Percentiles rank a stretch among this genome's conserved stretches.
phyloP scores from a whole-genome alignment of 1,284 basidiomycete genomes.

The Peniophora sp. region DNA sequence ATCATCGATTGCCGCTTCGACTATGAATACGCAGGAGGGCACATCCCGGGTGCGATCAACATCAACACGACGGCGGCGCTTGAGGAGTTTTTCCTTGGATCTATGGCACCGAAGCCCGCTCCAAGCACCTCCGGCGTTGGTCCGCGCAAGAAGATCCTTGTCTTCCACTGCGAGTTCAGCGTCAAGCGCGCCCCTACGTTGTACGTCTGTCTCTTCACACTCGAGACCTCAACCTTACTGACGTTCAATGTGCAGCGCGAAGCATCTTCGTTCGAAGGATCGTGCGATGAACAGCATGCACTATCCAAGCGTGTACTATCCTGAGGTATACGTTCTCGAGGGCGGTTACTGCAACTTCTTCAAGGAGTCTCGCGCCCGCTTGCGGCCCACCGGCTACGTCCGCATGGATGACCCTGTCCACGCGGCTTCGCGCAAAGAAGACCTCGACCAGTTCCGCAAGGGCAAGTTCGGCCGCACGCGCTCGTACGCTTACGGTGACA shows the following conservation, averaged over 20 bases:
- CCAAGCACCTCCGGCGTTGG: conserved; percentile 79
- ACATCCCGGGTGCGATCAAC: conserved; percentile 89
- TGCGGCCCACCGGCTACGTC: conserved; percentile 80
- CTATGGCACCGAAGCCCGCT: conserved; percentile 48
- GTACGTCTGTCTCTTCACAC: too few relatives aligned
- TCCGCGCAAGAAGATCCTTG: conserved; percentile 72
- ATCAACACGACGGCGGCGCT: conserved; percentile 80
- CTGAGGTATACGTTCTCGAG: conserved; percentile 94
- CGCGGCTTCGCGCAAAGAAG: conserved; percentile 70
- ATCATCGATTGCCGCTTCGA: conserved; percentile 97
- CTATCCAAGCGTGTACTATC: conserved; percentile 93
- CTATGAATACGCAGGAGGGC: conserved; percentile 93
- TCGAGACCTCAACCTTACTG: too few relatives aligned
- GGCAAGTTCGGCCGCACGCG: conserved; percentile 79
- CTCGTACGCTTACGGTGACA: conserved; percentile 84
- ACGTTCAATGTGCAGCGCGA: conserved; percentile 80
- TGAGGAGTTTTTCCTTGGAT: conserved; percentile 73
- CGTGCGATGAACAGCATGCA: conserved; percentile 79
- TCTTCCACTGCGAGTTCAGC: conserved; percentile 99
- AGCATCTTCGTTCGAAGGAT: conserved; percentile 87
- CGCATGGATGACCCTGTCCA: conserved; percentile 92
- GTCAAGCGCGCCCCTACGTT: conserved; percentile 93
- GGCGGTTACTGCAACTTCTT: conserved; percentile 93
- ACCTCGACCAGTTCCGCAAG: conserved; percentile 89
- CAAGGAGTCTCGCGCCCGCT: conserved; percentile 57